Evolutionary conservation across 192 early-diverging fungal species (phyloP), one percentile per base, ranked within the genome.

Genomic region (Backusella circina): DNA sequence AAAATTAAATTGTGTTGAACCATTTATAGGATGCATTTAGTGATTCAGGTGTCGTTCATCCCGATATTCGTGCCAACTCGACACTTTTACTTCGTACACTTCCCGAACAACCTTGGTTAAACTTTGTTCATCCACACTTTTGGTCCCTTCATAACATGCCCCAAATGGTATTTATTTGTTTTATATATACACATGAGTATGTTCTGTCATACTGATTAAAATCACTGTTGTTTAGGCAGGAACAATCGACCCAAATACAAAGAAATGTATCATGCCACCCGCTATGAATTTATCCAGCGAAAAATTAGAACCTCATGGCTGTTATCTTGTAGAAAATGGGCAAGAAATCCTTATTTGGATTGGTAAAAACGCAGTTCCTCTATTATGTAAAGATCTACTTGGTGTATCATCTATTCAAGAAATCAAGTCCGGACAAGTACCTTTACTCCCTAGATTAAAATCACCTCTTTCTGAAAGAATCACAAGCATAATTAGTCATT

Each of bases 281-380:
- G 51, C 76, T 13, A 78, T 94, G 68, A 93, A 93, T 32, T 74
- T 93, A 72, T 88, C 87, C 41, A 92, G 90, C n/a, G 94, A 95
- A 79, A 88, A 87, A 74, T 86, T 97, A 15, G 88, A 91, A 67
- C 87, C 90, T 13, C 86, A 91, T 70, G 94, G 94, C 16, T 78
- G 92, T 5, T 96, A 90, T 77, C 82, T 97, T 67, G 83, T 97
- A 35, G 89, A 93, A 67, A 88, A 90, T 73, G 92, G 93, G 18
- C 69, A 82, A 5, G 88, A 92, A 33, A 86, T 91, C n/a, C 92
- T 91, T 74, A 57, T 97, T 50, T 96, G 93, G 94, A 80, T 97
- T 47, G 91, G 93, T 10, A 86, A 92, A 66, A 85, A 84, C 8
- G 88, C 82, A 39, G 77, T 80, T 13, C 88, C 92, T 9, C 82